These are phyloP conservation scores for Leptographium procerum DNA, from an alignment of 2,329 filamentous ascomycete genomes.

Conservation along the genomic window DNA sequence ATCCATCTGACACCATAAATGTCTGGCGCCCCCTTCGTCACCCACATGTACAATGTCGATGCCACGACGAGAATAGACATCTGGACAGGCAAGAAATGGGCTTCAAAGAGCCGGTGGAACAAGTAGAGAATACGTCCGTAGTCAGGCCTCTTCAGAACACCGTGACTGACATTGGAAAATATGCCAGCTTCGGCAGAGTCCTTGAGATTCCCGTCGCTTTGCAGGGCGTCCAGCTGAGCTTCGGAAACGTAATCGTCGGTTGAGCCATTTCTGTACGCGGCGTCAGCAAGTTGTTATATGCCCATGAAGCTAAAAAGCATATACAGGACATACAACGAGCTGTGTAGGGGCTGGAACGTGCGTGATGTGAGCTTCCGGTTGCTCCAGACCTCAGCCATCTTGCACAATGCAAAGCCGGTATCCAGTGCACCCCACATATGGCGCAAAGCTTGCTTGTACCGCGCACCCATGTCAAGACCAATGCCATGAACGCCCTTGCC, in stretches of 20 bases:
- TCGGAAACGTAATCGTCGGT: slow-evolving; percentile 38
- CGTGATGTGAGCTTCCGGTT: slow-evolving; percentile 45
- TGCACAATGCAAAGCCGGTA: slow-evolving; percentile 52
- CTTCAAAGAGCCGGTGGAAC: slow-evolving; percentile 59
- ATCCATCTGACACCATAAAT: slow-evolving; percentile 45
- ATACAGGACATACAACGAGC: slow-evolving; percentile 23
- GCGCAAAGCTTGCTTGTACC: slow-evolving; percentile 60
- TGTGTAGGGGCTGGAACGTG: slow-evolving; percentile 45
- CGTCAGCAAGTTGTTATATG: not conserved
- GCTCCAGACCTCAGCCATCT: slow-evolving; percentile 44
- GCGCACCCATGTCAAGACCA: slow-evolving; percentile 47
- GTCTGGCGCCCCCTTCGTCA: slow-evolving; percentile 39
- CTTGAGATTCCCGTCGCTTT: not conserved
- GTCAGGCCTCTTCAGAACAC: slow-evolving; percentile 37
- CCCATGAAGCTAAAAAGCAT: slow-evolving; percentile 11
- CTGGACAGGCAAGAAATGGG: slow-evolving; percentile 60
- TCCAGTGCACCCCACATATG: slow-evolving; percentile 70
- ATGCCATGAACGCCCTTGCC: slow-evolving; percentile 42
- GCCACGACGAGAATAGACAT: slow-evolving; percentile 53
- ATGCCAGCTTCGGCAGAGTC: slow-evolving; percentile 32
- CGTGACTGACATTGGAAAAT: slow-evolving; percentile 42
- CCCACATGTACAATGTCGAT: slow-evolving; percentile 47
- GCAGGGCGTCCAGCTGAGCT: slow-evolving; percentile 20
- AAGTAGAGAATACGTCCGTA: slow-evolving; percentile 47
- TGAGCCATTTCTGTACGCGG: slow-evolving; percentile 24